Base-by-base conservation (phyloP, 2,329 filamentous ascomycete genomes). In the Monilinia laxa region DNA sequence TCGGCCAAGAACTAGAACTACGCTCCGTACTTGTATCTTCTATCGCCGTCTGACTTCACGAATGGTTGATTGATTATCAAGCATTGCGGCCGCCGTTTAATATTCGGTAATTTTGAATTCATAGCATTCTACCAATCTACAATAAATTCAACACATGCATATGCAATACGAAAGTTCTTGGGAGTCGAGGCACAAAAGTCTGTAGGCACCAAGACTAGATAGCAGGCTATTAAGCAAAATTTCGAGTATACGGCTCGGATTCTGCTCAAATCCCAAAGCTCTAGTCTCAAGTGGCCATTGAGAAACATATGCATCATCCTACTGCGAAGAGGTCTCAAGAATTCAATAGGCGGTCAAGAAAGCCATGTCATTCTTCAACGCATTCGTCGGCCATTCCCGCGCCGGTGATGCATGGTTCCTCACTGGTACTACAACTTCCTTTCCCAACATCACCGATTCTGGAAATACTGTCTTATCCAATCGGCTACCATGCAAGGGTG, bases 401-500 rank as follows among this genome's bases (percentile, higher is more conserved):
- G 23, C 60, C 18, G 65, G 66, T 31, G 66, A 68, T 40, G 40
- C 63, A n/a, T 70, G 67, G 67, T 67, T 69, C 45, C 62, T 45
- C 18, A 64, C 64, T 3, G 64, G 67, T 5, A 38, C 20, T 20
- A 65, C 55, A 18, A 63, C 54, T 23, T 69, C 65, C 11, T 68
- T 62, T 25, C 62, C 69, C 18, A 69, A 67, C 11, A 66, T 70
- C 38, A 68, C 65, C 18, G 53, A 52, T n/a, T 60, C 58, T 7
- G 58, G 58, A 14, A 40, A 49, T 47, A 67, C 62, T 25, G 40
- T 53, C 31, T 57, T 67, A 5, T 58, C 65, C 53, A 31, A 66
- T 25, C 65, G 25, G n/a, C 49, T 68, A 16, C 67, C 59, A n/a
- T 84, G 81, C 70, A 69, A 73, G 25, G 68, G 75, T 2, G 74